These are phyloP conservation scores for Rubroboletus pulcherrimus DNA, from an alignment of 768 basidiomycete genomes.

Conservation along the genomic window DNA sequence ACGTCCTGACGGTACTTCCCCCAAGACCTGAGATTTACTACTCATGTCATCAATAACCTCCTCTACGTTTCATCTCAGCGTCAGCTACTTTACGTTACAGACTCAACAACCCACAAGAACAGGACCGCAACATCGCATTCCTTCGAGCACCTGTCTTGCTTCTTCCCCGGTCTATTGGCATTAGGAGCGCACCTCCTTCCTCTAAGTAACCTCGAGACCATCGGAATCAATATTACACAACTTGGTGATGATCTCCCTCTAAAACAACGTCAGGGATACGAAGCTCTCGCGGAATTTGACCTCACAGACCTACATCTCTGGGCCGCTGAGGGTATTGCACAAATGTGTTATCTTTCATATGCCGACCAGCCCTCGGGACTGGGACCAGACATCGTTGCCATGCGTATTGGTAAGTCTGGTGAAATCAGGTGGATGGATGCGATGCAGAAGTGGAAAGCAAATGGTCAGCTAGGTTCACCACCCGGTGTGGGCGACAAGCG, in stretches of 20 bases:
- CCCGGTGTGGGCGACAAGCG: slow-evolving; percentile 48
- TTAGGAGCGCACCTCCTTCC: slow-evolving; percentile 64
- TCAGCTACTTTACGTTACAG: slow-evolving; percentile 66
- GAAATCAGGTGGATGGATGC: slow-evolving; percentile 27
- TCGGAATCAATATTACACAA: slow-evolving; percentile 44
- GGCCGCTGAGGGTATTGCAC: slow-evolving; percentile 72
- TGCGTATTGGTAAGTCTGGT: slow-evolving; percentile 26
- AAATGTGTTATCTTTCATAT: slow-evolving; percentile 68
- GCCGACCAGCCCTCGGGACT: slow-evolving; percentile 68
- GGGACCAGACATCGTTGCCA: slow-evolving; percentile 55
- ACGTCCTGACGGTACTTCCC: slow-evolving; percentile 2
- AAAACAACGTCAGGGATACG: slow-evolving; percentile 29
- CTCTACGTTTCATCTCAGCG: slow-evolving; percentile 66
- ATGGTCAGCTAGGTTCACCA: slow-evolving; percentile 43
- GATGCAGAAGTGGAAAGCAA: slow-evolving; percentile 46
- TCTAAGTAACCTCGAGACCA: slow-evolving; percentile 45
- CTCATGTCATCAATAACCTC: slow-evolving; percentile 58
- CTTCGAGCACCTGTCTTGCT: slow-evolving; percentile 76
- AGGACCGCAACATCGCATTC: slow-evolving; percentile 40
- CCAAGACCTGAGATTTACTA: slow-evolving; percentile 59
- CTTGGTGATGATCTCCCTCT: slow-evolving; percentile 30
- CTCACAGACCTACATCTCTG: slow-evolving; percentile 66
- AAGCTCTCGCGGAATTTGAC: slow-evolving; percentile 42
- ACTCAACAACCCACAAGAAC: slow-evolving; percentile 33
- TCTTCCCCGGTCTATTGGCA: slow-evolving; percentile 71